Conservation (phyloP, 2,329 filamentous ascomycete genomes). For the Clonostachys rhizophaga region DNA sequence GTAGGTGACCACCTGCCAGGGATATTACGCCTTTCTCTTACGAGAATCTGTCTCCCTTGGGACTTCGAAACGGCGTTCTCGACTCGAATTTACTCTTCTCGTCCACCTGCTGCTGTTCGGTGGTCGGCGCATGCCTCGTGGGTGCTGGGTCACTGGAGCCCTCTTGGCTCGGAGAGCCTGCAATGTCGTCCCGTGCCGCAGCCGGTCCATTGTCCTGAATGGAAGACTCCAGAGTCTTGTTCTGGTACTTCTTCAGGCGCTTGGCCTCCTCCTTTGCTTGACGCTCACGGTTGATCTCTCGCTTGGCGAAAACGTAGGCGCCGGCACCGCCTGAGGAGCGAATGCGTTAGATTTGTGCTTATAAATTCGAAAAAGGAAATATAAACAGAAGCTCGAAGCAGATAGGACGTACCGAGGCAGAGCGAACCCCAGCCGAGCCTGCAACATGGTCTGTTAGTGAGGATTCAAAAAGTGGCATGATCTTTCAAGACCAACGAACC, state of each 20-base stretch:
- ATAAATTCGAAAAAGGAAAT: no score
- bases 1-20: not conserved
- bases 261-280: conserved; percentile 64
- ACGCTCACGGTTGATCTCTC: conserved; percentile 88
- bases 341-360: conserved; percentile 3
- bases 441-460: conserved; percentile 1
- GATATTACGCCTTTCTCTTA: conserved; percentile 14
- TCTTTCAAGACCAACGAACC: conserved; percentile 37
- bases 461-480: not conserved
- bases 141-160: conserved; percentile 77
- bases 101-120: conserved; percentile 57
- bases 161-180: conserved; percentile 65
- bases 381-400: not conserved
- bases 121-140: conserved; percentile 73
- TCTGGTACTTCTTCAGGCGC: conserved; percentile 57
- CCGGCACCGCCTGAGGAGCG: conserved; percentile 67
- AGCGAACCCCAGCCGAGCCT: conserved; percentile 92
- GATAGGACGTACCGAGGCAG: conserved; percentile 63
- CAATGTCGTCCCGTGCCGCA: conserved; percentile 53
- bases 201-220: conserved; percentile 35
- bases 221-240: conserved; percentile 45
- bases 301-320: conserved; percentile 95
- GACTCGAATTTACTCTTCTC: conserved; percentile 94
- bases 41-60: conserved; percentile 83
- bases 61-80: conserved; percentile 66